These are phyloP conservation scores for Trichoderma sp. DNA, from an alignment of 2,329 filamentous ascomycete species.

Conservation along the genomic window DNA sequence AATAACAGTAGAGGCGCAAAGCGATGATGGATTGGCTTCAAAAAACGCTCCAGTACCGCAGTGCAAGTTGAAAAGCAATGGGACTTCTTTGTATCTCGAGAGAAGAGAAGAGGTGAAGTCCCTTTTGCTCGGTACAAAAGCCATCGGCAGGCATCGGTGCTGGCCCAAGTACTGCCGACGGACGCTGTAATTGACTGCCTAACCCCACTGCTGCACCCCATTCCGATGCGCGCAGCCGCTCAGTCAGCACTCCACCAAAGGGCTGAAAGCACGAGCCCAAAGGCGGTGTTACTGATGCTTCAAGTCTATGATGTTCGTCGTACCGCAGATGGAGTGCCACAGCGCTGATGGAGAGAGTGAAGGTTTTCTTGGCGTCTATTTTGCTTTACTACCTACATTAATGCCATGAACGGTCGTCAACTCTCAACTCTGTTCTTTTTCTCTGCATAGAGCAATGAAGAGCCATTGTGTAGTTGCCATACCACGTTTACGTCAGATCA, in stretches of 20 bases:
- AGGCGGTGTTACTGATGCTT: background rate
- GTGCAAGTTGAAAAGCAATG: background rate
- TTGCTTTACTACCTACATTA: background rate
- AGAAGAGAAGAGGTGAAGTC: background rate
- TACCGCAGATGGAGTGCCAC: background rate
- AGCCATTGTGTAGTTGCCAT: background rate
- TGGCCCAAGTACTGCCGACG: background rate
- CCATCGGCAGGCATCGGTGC: background rate
- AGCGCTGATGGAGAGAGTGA: background rate
- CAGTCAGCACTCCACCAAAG: background rate
- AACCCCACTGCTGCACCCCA: slow-evolving; percentile 15
- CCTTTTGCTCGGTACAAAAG: background rate
- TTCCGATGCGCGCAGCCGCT: background rate
- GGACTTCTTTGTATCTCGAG: background rate
- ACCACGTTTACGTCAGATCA: background rate
- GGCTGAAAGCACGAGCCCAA: background rate
- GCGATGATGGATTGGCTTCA: background rate
- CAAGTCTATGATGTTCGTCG: background rate
- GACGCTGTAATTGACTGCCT: slow-evolving; percentile 4
- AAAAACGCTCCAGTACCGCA: background rate
- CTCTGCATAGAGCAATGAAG: background rate
- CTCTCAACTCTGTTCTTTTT: background rate
- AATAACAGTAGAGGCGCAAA: background rate
- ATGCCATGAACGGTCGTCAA: background rate
- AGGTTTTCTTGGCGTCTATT: background rate